These are phyloP conservation scores for Skeletonema menzelii DNA, from an alignment of 108 stramenopile species.

Conservation along the genomic window DNA sequence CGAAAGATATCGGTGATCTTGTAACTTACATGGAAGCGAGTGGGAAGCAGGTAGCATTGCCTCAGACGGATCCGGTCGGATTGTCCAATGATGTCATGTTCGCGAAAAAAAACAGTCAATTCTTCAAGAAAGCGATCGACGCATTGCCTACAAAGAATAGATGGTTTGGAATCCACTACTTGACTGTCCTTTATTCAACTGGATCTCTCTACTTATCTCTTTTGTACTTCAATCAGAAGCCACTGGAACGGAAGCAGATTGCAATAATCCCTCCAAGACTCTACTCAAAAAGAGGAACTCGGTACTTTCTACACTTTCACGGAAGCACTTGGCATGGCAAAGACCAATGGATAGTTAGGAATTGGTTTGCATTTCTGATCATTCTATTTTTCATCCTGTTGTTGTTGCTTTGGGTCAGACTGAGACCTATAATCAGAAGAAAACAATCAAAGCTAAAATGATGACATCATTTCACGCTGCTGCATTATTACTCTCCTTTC, in stretches of 20 bases:
- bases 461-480: background rate
- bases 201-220: conserved; percentile 28
- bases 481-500: background rate
- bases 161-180: conserved; percentile 18
- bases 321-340: conserved; percentile 24
- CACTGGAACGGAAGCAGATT: background rate
- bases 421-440: no score
- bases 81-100: no score
- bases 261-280: conserved; percentile 9
- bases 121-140: background rate
- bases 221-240: background rate
- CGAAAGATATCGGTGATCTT: no score
- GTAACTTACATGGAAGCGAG: no score
- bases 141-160: conserved; percentile 14
- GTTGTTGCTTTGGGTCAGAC: no score
- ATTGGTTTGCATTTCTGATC: background rate
- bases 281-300: conserved; percentile 10
- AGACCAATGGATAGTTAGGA: conserved; percentile 14
- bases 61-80: no score
- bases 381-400: no score
- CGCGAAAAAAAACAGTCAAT: no score
- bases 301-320: conserved; percentile 28
- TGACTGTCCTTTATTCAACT: conserved; percentile 22
- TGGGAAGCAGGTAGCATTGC: no score
- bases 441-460: no score